These are phyloP conservation scores for Candida chilensis DNA, from an alignment of 805 yeast species.

Conservation along the genomic window DNA sequence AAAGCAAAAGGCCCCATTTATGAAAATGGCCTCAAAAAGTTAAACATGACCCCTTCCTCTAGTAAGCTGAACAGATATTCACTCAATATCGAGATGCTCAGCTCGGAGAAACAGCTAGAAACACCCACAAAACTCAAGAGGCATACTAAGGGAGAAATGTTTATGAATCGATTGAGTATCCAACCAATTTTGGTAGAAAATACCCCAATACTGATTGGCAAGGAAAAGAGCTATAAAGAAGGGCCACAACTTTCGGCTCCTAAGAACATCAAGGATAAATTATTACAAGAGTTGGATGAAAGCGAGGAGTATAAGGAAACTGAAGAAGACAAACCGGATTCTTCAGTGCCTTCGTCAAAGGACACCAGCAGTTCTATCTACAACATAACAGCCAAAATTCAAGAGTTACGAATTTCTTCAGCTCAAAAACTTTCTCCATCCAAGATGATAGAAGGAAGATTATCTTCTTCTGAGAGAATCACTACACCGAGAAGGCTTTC, in stretches of 20 bases:
- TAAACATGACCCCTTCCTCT: background rate
- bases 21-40: background rate
- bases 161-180: conserved; percentile 1
- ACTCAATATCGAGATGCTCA: background rate
- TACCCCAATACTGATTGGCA: background rate
- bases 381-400: background rate
- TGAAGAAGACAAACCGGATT: background rate
- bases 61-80: background rate
- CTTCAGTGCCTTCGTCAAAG: background rate
- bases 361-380: background rate
- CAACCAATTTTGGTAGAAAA: conserved; percentile 1
- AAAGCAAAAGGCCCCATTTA: background rate
- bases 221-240: background rate
- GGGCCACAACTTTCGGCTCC: background rate
- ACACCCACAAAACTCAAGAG: conserved; percentile 1
- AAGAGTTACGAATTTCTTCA: background rate
- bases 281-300: background rate
- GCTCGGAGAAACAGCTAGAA: background rate
- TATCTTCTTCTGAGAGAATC: background rate
- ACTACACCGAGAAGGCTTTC: background rate
- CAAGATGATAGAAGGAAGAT: background rate
- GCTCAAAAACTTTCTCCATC: background rate
- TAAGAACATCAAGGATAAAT: conserved; percentile 1
- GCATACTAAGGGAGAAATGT: background rate
- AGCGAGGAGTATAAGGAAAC: background rate